phyloP scores from a whole-genome alignment of 805 yeast species.

The Ogataea kodamae region DNA sequence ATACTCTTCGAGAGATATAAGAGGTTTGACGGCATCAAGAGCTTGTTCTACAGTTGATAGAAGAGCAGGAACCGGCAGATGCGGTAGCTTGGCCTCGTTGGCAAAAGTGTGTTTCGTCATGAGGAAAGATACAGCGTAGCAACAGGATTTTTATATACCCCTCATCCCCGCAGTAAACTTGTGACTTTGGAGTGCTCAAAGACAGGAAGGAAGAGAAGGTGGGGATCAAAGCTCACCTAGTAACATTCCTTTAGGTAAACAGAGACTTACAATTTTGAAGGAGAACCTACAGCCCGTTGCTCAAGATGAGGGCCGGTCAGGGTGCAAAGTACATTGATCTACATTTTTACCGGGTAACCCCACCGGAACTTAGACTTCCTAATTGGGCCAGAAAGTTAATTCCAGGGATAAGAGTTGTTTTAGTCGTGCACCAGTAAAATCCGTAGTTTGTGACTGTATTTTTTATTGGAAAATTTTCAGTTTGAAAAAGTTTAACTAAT shows the following conservation, averaged over 20 bases:
- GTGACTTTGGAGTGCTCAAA: background rate
- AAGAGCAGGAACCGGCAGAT: slow-evolving; percentile 60
- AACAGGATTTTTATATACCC: slow-evolving; percentile 7
- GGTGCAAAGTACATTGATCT: background rate
- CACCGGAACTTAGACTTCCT: slow-evolving; percentile 22
- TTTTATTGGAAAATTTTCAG: slow-evolving; percentile 14
- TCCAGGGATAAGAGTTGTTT: slow-evolving; percentile 23
- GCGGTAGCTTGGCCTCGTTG: slow-evolving; percentile 46
- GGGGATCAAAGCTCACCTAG: too few relatives aligned
- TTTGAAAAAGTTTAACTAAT: slow-evolving; percentile 12
- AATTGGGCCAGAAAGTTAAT: slow-evolving; percentile 29
- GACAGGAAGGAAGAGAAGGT: background rate
- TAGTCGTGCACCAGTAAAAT: slow-evolving; percentile 14
- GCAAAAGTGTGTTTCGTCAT: slow-evolving; percentile 32
- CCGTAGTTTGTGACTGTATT: slow-evolving; percentile 10
- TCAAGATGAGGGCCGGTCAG: too few relatives aligned
- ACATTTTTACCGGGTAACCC: slow-evolving; percentile 20
- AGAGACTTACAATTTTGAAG: too few relatives aligned
- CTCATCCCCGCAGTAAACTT: slow-evolving; percentile 10
- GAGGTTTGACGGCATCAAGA: slow-evolving; percentile 55
- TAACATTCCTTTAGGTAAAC: too few relatives aligned
- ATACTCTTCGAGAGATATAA: slow-evolving; percentile 52
- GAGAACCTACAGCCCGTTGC: too few relatives aligned
- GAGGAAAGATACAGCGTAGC: slow-evolving; percentile 3
- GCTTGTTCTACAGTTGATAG: slow-evolving; percentile 49